A percentile compares a stretch with the other conserved stretches of the same genome.
These are phyloP conservation scores for Ophiostoma perfectum DNA, from an alignment of 2,329 filamentous ascomycete genomes.

Conservation along the genomic window DNA sequence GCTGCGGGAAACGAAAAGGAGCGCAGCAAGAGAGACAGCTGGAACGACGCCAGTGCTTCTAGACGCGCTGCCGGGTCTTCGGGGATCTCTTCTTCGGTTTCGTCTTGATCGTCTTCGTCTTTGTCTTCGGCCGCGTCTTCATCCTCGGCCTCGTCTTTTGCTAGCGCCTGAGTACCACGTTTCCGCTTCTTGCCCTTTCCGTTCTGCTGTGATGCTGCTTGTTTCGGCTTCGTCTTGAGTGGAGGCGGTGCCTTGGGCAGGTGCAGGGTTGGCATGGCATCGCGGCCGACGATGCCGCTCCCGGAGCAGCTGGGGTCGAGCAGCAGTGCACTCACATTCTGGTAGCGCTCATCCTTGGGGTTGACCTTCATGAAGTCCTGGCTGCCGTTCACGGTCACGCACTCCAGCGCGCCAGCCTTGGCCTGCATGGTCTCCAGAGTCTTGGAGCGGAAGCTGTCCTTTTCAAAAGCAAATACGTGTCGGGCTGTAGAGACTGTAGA, in stretches of 20 bases:
- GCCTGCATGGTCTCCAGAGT: conserved; percentile 81
- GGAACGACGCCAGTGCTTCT: conserved; percentile 70
- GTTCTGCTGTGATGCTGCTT: conserved; percentile 13
- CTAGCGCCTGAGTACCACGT: conserved; percentile 25
- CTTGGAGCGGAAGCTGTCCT: conserved; percentile 63
- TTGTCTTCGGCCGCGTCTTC: background rate
- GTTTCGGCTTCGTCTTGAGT: conserved; percentile 14
- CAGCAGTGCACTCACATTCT: conserved; percentile 71
- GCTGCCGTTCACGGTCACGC: conserved; percentile 34
- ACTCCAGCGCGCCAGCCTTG: conserved; percentile 57
- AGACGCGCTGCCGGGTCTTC: conserved; percentile 61
- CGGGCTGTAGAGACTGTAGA: conserved; percentile 23
- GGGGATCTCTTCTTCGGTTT: conserved; percentile 48
- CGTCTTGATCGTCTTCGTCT: conserved; percentile 29
- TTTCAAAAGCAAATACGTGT: conserved; percentile 71
- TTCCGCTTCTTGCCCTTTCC: conserved; percentile 43
- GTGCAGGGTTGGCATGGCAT: conserved; percentile 66
- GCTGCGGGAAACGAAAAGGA: conserved; percentile 77
- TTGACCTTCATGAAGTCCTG: conserved; percentile 79
- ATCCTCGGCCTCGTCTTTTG: background rate
- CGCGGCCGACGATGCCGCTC: conserved; percentile 85
- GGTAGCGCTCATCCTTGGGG: conserved; percentile 56
- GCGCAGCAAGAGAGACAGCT: conserved; percentile 74
- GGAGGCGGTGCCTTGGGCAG: conserved; percentile 42
- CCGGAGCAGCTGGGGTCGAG: conserved; percentile 94